Evolutionary conservation across 306 rosid species (phyloP).

Genomic region (Comarum palustre): DNA sequence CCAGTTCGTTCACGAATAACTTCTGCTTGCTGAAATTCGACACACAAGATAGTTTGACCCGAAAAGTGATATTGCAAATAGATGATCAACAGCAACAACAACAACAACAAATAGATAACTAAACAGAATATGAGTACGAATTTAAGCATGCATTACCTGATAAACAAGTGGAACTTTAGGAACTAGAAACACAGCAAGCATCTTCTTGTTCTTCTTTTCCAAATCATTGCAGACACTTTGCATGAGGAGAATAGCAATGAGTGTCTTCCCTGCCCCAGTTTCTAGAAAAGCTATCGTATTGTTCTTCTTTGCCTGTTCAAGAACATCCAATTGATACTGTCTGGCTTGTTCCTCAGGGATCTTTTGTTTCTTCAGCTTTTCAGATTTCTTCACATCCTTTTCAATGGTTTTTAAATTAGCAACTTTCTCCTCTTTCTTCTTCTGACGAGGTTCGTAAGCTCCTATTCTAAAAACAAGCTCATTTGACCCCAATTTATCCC

Average conservation of each 20-base stretch:
- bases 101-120: neutral
- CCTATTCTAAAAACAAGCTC: slow-evolving; percentile 70
- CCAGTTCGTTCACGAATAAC: slow-evolving; percentile 96
- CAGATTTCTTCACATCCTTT: slow-evolving; percentile 43
- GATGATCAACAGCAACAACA: neutral
- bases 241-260: slow-evolving; percentile 91
- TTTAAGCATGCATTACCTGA: slow-evolving; percentile 51
- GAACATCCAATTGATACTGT: slow-evolving; percentile 96
- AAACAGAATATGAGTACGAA: slow-evolving; percentile 3
- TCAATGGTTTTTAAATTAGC: slow-evolving; percentile 36
- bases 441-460: slow-evolving; percentile 59
- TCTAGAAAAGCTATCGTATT: slow-evolving; percentile 96
- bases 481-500: slow-evolving; percentile 69
- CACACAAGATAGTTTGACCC: slow-evolving; percentile 17
- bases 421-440: slow-evolving; percentile 45
- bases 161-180: slow-evolving; percentile 98
- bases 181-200: slow-evolving; percentile 90
- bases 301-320: slow-evolving; percentile 82
- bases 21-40: slow-evolving; percentile 87
- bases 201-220: slow-evolving; percentile 58
- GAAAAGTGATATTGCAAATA: neutral
- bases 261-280: slow-evolving; percentile 99
- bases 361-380: slow-evolving; percentile 55
- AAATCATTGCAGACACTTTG: slow-evolving; percentile 60
- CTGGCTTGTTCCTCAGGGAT: slow-evolving; percentile 79